Base-by-base conservation (phyloP, 1,284 basidiomycete genomes). In the Termitomyces sp. region DNA sequence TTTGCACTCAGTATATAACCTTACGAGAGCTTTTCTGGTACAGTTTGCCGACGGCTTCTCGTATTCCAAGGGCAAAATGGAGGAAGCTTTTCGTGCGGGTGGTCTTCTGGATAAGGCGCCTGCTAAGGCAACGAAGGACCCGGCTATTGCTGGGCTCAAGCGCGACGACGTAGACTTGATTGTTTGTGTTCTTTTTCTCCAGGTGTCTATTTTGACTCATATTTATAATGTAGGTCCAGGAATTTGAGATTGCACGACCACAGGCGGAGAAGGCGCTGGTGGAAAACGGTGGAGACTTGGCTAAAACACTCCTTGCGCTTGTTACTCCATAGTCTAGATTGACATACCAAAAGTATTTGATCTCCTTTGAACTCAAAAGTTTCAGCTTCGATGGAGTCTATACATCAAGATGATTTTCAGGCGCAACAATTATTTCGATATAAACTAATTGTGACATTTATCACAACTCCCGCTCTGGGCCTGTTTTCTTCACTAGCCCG, bases 1-100 rank as follows among this genome's bases (percentile, higher is more conserved):
- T 39, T 13, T 49, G 13, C n/a, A 18, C 10, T 13, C 8, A n/a
- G 18, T 13, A 11, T 39, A 16, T 30, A 50, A 13, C 21, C 30
- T 46, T 26, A 46, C 21, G 7, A 16, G 21, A 26, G 5, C 30
- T n/a, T 37, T 33, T 4, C 28, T 34, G 14, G 35, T 11, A 11
- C 49, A 87, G 84, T 87, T 80, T 61, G 68, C 67, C 30, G 84
- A 87, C 64, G 84, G 84, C 4, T 77, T 78, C 45, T 75, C 83
- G 6, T 87, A 85, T 62, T 80, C 79, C 30, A 87, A 86, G 64
- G 72, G 72, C 49, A 82, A 80, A 64, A 72, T 87, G 67, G 83
- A 85, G 57, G 81, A 83, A 49, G 81, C 80, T 7, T 80, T 80
- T 61, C 72, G 74, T n/a, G 53, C 72, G 4, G 76, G 74, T 24